phyloP scores from a whole-genome alignment of 768 basidiomycete species.

The Auriculariales sp. region DNA sequence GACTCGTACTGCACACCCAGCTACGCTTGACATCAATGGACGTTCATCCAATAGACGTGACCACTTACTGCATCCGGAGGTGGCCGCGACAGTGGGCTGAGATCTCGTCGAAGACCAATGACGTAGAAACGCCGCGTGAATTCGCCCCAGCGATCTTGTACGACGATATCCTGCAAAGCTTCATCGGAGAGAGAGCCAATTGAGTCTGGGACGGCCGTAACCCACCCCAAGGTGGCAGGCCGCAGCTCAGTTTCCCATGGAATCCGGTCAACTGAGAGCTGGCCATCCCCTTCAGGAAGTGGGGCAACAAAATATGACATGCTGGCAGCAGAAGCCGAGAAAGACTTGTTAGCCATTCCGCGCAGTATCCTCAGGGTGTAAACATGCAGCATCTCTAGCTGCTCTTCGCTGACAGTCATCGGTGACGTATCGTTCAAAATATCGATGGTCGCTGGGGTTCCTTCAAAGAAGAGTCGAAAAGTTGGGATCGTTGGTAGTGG shows the following conservation, averaged over 20 bases:
- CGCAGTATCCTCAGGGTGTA: conserved; percentile 56
- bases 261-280: conserved; percentile 31
- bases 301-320: conserved; percentile 60
- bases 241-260: conserved; percentile 48
- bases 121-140: conserved; percentile 58
- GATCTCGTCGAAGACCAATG: conserved; percentile 40
- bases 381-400: conserved; percentile 31
- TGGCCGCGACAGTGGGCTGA: conserved; percentile 61
- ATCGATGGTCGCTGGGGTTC: conserved; percentile 26
- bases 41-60: conserved; percentile 1
- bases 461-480: conserved; percentile 49
- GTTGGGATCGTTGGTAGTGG: conserved; percentile 43
- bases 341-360: conserved; percentile 51
- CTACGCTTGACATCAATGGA: conserved; percentile 14
- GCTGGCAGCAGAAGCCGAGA: conserved; percentile 35
- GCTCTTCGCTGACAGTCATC: conserved; percentile 31
- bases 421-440: conserved; percentile 30
- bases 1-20: conserved; percentile 45
- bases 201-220: conserved; percentile 27
- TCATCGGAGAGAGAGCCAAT: conserved; percentile 21
- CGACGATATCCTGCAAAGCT: conserved; percentile 46
- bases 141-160: conserved; percentile 67
- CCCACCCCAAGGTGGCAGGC: conserved; percentile 37
- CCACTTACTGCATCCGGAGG: conserved; percentile 44
- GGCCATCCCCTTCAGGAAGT: conserved; percentile 14